Evolutionary conservation across 768 basidiomycete species (phyloP), one percentile per base, ranked within the genome.

Genomic region (Cystobasidium tubakii): DNA sequence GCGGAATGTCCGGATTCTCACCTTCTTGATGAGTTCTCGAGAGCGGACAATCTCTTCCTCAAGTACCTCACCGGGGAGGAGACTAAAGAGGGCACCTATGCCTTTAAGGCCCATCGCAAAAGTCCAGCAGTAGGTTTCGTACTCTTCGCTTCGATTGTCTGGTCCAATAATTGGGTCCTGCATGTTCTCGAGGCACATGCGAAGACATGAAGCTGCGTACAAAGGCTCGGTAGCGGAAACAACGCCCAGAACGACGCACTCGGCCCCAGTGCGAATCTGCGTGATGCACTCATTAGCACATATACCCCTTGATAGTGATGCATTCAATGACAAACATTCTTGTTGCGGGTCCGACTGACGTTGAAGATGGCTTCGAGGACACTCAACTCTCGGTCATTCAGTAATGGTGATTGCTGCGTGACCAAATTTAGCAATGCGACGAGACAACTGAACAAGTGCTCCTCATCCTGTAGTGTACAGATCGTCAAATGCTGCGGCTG

Each of bases 1-100:
- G n/a, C n/a, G n/a, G n/a, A n/a, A n/a, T n/a, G n/a, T 6, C 19
- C n/a, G 1, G 23, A 1, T 39, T 67, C 75, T 54, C 21, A 79
- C 78, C 50, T 19, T 62, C 54, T 75, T 74, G 64, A 79, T 50
- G 2, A 79, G 23, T 9, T 39, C 63, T 34, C 60, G 55, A 9
- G 66, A 19, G 2, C 66, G 43, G 0, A 70, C 73, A 23, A 79
- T 25, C 29, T 78, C 78, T 19, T 79, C 78, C 60, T 79, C 78
- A n/a, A 79, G 75, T 0, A 78, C 76, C 54, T 76, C 77, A 15
- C 27, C 33, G 10, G 77, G 79, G 7, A 79, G 43, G 0, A 27
- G n/a, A 23, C 66, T 75, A 62, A 78, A 78, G 21, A 76, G 55
- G 1, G 15, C 21, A 29, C 73, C 79, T 29, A 77, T 19, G 15